Evolutionary conservation across 2,329 filamentous ascomycete genomes (phyloP).

Genomic region (Cryphonectria japonica): DNA sequence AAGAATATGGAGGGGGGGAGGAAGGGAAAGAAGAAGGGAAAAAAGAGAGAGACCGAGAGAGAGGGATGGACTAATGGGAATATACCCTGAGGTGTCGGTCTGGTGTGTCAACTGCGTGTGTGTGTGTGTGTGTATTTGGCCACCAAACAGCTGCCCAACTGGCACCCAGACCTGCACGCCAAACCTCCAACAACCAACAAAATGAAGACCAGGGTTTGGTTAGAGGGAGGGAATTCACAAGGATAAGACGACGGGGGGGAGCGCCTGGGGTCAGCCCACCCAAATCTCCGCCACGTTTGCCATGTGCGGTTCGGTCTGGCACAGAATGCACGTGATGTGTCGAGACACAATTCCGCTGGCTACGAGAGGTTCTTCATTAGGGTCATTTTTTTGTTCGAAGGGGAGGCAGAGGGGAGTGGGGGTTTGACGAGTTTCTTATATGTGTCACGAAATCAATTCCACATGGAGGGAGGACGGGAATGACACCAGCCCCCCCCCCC

Average conservation of each 20-base stretch:
- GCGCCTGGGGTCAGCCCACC: neutral
- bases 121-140: neutral
- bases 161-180: neutral
- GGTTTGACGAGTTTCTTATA: neutral
- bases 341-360: neutral
- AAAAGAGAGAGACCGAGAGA: neutral
- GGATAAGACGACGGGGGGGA: too few relatives aligned
- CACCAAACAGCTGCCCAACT: neutral
- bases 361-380: neutral
- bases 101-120: neutral
- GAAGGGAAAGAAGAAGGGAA: neutral
- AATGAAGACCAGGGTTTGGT: neutral
- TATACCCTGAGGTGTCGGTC: too few relatives aligned
- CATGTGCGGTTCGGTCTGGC: neutral
- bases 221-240: too few relatives aligned
- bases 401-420: too few relatives aligned
- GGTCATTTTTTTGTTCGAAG: neutral
- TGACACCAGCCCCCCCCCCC: neutral
- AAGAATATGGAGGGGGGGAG: too few relatives aligned
- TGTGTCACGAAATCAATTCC: neutral
- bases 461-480: neutral
- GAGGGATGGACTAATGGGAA: too few relatives aligned
- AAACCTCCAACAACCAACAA: neutral
- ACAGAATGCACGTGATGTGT: neutral
- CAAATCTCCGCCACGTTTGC: neutral